These are phyloP conservation scores for Rhizopogon vesiculosus DNA, from an alignment of 768 basidiomycete genomes.

Conservation along the genomic window DNA sequence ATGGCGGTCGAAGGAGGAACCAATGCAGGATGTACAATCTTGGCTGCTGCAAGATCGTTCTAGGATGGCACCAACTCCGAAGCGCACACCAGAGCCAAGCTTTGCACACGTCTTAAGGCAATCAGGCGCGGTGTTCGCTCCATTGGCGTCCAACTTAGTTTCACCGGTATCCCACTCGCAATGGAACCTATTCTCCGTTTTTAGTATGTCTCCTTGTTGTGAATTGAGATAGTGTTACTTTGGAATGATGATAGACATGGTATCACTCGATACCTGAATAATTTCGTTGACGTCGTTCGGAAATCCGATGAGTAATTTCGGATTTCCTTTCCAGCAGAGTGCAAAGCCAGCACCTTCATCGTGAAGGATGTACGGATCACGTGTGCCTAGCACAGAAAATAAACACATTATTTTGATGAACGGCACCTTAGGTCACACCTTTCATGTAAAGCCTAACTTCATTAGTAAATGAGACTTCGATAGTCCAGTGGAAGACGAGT, in stretches of 20 bases:
- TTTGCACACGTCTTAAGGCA: conserved; percentile 78
- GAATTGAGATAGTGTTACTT: conserved; percentile 41
- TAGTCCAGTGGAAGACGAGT: conserved; percentile 80
- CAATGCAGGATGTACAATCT: conserved; percentile 60
- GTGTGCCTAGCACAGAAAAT: conserved; percentile 51
- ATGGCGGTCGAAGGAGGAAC: conserved; percentile 61
- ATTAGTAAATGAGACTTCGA: conserved; percentile 59
- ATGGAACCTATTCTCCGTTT: background rate
- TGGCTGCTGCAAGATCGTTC: conserved; percentile 72
- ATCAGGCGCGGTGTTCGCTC: conserved; percentile 12
- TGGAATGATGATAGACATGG: conserved; percentile 81
- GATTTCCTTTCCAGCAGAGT: conserved; percentile 75
- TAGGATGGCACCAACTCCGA: conserved; percentile 78
- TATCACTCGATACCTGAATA: conserved; percentile 76
- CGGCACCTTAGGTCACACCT: conserved; percentile 40
- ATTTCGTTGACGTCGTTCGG: conserved; percentile 71
- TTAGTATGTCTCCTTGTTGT: background rate
- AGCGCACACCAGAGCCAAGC: conserved; percentile 77
- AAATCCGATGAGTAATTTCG: conserved; percentile 65
- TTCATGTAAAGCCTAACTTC: conserved; percentile 83
- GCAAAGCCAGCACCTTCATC: conserved; percentile 84
- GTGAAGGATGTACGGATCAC: conserved; percentile 70
- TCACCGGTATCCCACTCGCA: background rate
- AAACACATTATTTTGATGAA: background rate
- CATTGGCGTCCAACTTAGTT: background rate